A percentile compares a stretch with the other conserved stretches of the same genome.
Evolutionary conservation across 139 green algal genomes (phyloP).

Genomic region (Coccomyxa sp.): DNA sequence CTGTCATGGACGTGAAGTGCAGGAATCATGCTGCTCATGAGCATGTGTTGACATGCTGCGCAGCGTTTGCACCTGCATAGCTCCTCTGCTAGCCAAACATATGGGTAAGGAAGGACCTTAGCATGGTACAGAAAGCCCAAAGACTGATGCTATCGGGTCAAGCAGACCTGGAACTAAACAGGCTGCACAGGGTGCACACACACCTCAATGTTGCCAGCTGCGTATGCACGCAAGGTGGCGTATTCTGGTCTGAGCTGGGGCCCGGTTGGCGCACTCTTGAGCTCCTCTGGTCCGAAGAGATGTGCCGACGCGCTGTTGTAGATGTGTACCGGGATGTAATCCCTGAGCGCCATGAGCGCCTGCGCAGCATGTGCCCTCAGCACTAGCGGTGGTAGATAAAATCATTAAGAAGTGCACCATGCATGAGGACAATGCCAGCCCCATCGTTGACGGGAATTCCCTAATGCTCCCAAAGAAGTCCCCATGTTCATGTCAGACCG

Average conservation of each 20-base stretch:
- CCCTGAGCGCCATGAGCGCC: not conserved
- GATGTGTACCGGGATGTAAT: not conserved
- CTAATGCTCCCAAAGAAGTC: no score
- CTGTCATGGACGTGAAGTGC: not conserved
- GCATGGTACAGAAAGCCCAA: not conserved
- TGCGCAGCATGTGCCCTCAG: not conserved
- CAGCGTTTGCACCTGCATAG: not conserved
- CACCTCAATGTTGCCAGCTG: not conserved
- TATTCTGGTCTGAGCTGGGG: not conserved
- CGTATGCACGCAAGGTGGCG: not conserved
- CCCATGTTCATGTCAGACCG: no score
- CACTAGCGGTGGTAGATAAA: no score
- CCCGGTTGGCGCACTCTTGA: not conserved
- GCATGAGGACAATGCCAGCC: no score
- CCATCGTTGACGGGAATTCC: no score
- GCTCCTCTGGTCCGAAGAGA: not conserved
- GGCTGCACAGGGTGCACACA: not conserved
- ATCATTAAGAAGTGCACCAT: not conserved
- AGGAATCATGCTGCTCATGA: no score
- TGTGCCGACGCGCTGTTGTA: not conserved
- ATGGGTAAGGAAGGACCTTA: no score
- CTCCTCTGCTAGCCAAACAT: not conserved
- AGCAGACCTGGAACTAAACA: not conserved
- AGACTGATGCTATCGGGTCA: not conserved
- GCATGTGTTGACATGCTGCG: not conserved